Conservation (phyloP, 768 basidiomycete genomes). For the Suillus weaverae region DNA sequence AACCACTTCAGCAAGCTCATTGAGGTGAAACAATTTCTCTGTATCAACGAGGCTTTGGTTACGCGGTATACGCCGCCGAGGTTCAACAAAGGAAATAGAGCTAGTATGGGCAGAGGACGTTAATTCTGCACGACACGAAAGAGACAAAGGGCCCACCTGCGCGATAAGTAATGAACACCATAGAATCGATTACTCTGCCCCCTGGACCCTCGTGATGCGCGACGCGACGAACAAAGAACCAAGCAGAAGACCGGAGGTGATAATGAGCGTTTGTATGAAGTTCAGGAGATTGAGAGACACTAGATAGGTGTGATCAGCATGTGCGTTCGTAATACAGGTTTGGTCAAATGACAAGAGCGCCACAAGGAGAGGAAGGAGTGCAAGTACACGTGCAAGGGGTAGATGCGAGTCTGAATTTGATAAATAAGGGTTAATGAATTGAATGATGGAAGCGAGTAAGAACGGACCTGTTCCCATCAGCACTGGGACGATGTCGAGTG, state of each 20-base stretch:
- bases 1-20: too few species aligned
- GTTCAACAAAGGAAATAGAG: too few species aligned
- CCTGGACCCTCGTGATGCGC: slow-evolving; percentile 63
- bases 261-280: slow-evolving; percentile 78
- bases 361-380: slow-evolving; percentile 59
- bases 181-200: slow-evolving; percentile 54
- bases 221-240: slow-evolving; percentile 74
- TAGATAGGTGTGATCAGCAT: too few species aligned
- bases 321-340: too few species aligned
- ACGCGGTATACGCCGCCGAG: too few species aligned
- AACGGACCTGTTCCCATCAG: slow-evolving; percentile 37
- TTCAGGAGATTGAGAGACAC: slow-evolving; percentile 74
- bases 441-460: slow-evolving; percentile 14
- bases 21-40: too few species aligned
- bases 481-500: slow-evolving; percentile 60
- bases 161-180: slow-evolving; percentile 81
- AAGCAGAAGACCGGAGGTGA: slow-evolving; percentile 75
- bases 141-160: too few species aligned
- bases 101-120: too few species aligned
- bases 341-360: too few species aligned
- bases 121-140: too few species aligned
- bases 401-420: slow-evolving; percentile 33
- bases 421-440: slow-evolving; percentile 7
- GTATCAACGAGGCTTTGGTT: too few species aligned
- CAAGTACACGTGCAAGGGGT: slow-evolving; percentile 63